Base-by-base conservation (phyloP, 345 rosid species). In the Corymbia maculata region DNA sequence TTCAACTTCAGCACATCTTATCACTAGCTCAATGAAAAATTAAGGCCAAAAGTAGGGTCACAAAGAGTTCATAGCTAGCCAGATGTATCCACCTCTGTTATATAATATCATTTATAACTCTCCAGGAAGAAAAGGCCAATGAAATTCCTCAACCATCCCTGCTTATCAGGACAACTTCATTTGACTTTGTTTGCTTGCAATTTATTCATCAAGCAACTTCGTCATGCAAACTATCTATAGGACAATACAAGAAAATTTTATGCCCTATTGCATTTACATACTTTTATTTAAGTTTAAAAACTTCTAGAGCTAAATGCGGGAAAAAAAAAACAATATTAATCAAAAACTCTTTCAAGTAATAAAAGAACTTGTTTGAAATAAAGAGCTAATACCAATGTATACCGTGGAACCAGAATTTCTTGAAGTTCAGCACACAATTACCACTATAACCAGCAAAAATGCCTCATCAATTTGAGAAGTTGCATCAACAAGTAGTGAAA, bases 351-450 rank as follows among this genome's bases (percentile, higher is more conserved):
- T 89, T 89, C 88, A 90, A 88, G 88, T 85, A 90, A 92, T 92
- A 42, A 88, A 87, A 84, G 57, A 82, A 88, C 87, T 93, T 88
- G 85, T 90, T 89, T 91, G 92, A 95, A 96, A 95, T 93, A 92
- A 87, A 93, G 98, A 95, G 99, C 97, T 94, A 95, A 96, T 97
- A 97, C 96, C 98, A 93, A 95, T 92, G 94, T 89, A 98, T 93
- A 95, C 95, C 92, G 94, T 92, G 96, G 98, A 95, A 96, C 98
- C 98, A 97, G 96, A 98, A 94, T 95, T 95, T 94, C 96, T 94
- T 90, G 99, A 93, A 95, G 96, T 95, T 98, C 97, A 96, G 98
- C 98, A 94, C 99, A 93, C 97, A 94, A 95, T 97, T 98, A 98
- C 99, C 98, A 96, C 99, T 95, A 98, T 97, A 88, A 93, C 99